Base-by-base conservation (phyloP, 1,284 basidiomycete species). In the Tylopilus sp. region DNA sequence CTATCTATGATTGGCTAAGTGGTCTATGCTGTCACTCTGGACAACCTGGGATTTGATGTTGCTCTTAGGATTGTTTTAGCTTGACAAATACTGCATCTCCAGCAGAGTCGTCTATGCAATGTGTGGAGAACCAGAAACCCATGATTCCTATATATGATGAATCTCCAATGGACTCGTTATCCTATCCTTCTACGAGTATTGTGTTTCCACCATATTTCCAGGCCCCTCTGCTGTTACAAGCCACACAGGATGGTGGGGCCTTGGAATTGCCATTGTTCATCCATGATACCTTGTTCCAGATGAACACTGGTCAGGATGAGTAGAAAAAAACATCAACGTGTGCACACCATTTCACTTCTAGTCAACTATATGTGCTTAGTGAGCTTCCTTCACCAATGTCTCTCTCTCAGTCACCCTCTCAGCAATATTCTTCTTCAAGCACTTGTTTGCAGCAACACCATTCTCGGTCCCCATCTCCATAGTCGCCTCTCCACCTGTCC, bases 401-500 rank as follows among this genome's bases (percentile, higher is more conserved):
- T 1, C 61, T 61, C 22, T 43, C 55, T 9, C 56, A 36, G 13
- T 39, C 48, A 22, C 53, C 51, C 42, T 24, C 64, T 41, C 53
- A 52, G 10, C 63, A 49, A 3, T 62, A 58, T 35, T 1, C 55
- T 6, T 37, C 64, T 5, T 43, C 64, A 7, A 36, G 29, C 25
- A 26, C 51, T 40, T 57, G 56, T 45, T 57, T 54, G 6, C 63
- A 52, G 19, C 56, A 49, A 19, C 60, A 32, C 31, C 67, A 43
- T 41, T 62, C 69, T n/a, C 58, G 54, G 17, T 66, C 67, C 6
- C 66, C 64, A 0, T 58, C 70, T 8, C 61, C 68, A 39, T 43
- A 52, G 37, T 54, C 57, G 0, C 19, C 53, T 26, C 45, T 51
- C 4, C 51, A 53, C 39, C 17, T 58, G 47, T 70, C 66, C 0